Evolutionary conservation across 148 eudicot genomes (phyloP).

Genomic region (Silene uniflora): DNA sequence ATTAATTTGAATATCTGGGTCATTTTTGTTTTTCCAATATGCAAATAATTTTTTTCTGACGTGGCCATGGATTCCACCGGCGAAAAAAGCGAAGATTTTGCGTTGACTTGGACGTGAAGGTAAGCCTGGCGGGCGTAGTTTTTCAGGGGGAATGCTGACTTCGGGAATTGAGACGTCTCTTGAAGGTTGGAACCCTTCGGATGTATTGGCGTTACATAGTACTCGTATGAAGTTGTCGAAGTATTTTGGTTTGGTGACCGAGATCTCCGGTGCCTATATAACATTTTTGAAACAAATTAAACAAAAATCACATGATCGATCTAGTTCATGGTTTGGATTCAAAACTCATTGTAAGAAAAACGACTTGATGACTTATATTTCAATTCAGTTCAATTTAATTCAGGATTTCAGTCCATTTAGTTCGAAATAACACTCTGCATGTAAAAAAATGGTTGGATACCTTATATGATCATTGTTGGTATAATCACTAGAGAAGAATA

Average conservation of each 20-base stretch:
- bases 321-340: too few relatives aligned
- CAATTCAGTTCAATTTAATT: too few relatives aligned
- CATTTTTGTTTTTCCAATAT: constrained; percentile 42
- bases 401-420: too few relatives aligned
- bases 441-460: too few relatives aligned
- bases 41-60: constrained; percentile 25
- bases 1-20: constrained; percentile 41
- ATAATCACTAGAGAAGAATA: too few relatives aligned
- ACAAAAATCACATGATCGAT: too few relatives aligned
- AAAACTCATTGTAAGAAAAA: too few relatives aligned
- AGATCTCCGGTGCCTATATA: constrained; percentile 37
- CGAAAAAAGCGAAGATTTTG: constrained; percentile 37
- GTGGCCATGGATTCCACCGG: constrained; percentile 40
- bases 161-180: constrained; percentile 41
- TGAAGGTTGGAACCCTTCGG: constrained; percentile 34
- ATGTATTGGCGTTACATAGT: constrained; percentile 42
- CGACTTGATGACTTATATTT: too few relatives aligned
- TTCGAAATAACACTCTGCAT: too few relatives aligned
- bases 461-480: too few relatives aligned
- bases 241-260: constrained; percentile 11
- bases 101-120: constrained; percentile 20
- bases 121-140: constrained; percentile 17
- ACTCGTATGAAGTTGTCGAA: constrained; percentile 37
- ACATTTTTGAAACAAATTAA: too few relatives aligned
- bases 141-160: constrained; percentile 20